A percentile compares a stretch with the other conserved stretches of the same genome.
These are phyloP conservation scores for Cyclotella cryptica DNA, from an alignment of 108 stramenopile genomes.

Conservation along the genomic window DNA sequence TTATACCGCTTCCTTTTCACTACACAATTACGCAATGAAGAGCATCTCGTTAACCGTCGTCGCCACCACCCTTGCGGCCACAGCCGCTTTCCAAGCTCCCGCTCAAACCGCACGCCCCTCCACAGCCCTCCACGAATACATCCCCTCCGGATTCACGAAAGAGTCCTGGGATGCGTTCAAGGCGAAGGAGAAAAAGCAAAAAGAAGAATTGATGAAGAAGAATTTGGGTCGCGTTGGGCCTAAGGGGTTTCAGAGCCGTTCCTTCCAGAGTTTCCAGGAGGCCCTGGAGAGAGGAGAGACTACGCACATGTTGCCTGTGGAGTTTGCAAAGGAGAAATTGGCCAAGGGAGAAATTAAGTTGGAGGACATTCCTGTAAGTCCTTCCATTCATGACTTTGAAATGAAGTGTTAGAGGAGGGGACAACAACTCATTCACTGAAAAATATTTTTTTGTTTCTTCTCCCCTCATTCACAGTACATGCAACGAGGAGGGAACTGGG, in stretches of 20 bases:
- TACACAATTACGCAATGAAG: slow-evolving; percentile 22
- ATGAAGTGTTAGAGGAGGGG: background rate
- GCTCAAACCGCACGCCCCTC: slow-evolving; percentile 14
- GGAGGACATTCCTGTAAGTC: slow-evolving; percentile 71
- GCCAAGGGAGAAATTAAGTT: slow-evolving; percentile 68
- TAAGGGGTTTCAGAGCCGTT: slow-evolving; percentile 77
- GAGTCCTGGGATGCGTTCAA: slow-evolving; percentile 76
- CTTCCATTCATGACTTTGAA: background rate
- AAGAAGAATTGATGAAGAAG: slow-evolving; percentile 46
- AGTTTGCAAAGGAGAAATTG: slow-evolving; percentile 69
- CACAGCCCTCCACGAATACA: slow-evolving; percentile 64
- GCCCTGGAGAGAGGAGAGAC: slow-evolving; percentile 81
- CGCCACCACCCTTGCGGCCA: slow-evolving; percentile 28
- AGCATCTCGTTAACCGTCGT: slow-evolving; percentile 26
- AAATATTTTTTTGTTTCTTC: background rate
- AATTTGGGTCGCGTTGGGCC: slow-evolving; percentile 69
- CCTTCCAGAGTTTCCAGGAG: slow-evolving; percentile 84
- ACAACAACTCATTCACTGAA: background rate
- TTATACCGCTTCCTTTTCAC: background rate
- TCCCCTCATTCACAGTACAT: slow-evolving; percentile 59
- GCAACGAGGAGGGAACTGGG: slow-evolving; percentile 78
- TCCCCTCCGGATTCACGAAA: slow-evolving; percentile 81
- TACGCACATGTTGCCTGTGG: slow-evolving; percentile 73
- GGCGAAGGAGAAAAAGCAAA: slow-evolving; percentile 63
- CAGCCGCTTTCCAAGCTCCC: slow-evolving; percentile 18